These are phyloP conservation scores for Naganishia onofrii DNA, from an alignment of 768 basidiomycete genomes.

Conservation along the genomic window DNA sequence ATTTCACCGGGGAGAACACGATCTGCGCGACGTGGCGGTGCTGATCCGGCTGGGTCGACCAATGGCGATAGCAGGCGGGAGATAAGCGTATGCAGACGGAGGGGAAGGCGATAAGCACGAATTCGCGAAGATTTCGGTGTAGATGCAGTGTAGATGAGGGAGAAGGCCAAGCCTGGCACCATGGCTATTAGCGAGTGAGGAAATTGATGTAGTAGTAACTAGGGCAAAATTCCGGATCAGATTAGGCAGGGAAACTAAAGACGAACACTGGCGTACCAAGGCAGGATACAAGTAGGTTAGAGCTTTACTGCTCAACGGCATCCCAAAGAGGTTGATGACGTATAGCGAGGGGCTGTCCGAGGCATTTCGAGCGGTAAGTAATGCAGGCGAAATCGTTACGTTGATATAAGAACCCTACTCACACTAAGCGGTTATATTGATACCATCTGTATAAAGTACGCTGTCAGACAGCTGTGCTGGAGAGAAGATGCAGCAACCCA, in stretches of 20 bases:
- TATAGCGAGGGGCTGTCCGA: slow-evolving; percentile 9
- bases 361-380: neutral
- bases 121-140: slow-evolving; percentile 60
- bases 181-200: slow-evolving; percentile 67
- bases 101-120: slow-evolving; percentile 60
- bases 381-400: neutral
- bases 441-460: neutral
- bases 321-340: slow-evolving; percentile 31
- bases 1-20: slow-evolving; percentile 68
- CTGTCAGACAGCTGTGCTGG: neutral
- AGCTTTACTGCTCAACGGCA: slow-evolving; percentile 22
- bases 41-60: slow-evolving; percentile 61
- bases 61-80: slow-evolving; percentile 64
- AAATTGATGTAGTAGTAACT: slow-evolving; percentile 69
- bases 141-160: slow-evolving; percentile 80
- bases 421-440: slow-evolving; percentile 24
- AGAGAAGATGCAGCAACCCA: slow-evolving; percentile 29
- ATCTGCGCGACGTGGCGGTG: slow-evolving; percentile 64
- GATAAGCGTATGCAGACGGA: slow-evolving; percentile 60
- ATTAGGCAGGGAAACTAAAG: neutral
- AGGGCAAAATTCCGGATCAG: neutral
- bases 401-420: neutral
- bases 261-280: neutral
- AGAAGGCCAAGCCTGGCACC: slow-evolving; percentile 65
- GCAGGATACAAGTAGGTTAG: slow-evolving; percentile 23